Evolutionary conservation across 2,329 filamentous ascomycete genomes (phyloP), one percentile per base, ranked within the genome.

Genomic region (Byssoonygena ceratinophila): DNA sequence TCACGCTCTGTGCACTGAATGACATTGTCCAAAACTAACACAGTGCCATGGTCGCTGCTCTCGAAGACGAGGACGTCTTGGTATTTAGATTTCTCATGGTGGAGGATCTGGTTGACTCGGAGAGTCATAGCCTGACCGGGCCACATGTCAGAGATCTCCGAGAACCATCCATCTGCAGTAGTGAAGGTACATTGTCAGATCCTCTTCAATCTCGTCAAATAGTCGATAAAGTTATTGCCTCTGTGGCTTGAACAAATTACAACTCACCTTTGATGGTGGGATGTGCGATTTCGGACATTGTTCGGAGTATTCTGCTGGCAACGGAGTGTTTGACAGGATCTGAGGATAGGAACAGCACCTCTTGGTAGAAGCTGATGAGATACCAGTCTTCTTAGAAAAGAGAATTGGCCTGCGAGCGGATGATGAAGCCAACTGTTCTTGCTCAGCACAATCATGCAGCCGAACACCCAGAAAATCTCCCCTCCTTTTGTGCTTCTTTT

Each of bases 71-170:
- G 83, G 60, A 98, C 91, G 68, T 98, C 92, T 76, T 98, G 92
- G 78, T 96, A 98, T 78, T 94, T 78, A 79, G 86, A 92, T 82
- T 96, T 97, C 78, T 98, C 92, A 78, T 97, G 91, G 80, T 96
- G 90, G 58, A 98, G 79, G 67, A 98, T 84, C 78, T 96, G 87
- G 72, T 98, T 91, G 74, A 98, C 92, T 74, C 87, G 89, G 69
- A 95, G 84, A 63, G 87, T 96, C 91, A 97, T 97, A 70, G 92
- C 92, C 78, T 97, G 92, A 71, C 92, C 88, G 58, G 92, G 91
- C 92, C 92, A 98, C 91, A 98, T 97, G 68, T 92, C 78, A 63
- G 87, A 94, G 75, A 95, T 90, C 77, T 98, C 92, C 73, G 89
- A 87, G 85, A 98, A 98, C 92, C 92, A 98, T 76, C 91, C 92